A percentile compares a stretch with the other conserved stretches of the same genome.
phyloP scores from a whole-genome alignment of 768 basidiomycete species.

The Tylopilus sp. region DNA sequence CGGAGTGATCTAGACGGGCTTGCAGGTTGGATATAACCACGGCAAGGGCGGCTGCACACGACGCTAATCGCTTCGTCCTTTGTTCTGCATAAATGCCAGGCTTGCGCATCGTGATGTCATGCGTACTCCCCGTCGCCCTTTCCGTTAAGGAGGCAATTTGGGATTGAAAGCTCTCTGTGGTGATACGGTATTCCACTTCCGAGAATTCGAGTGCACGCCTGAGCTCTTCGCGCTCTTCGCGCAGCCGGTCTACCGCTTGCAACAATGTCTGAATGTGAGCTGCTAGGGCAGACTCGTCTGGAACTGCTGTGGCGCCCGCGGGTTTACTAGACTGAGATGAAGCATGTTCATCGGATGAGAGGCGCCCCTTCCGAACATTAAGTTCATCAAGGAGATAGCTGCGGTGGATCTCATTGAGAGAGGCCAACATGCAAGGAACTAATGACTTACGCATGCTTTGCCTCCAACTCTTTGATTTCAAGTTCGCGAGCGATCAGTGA shows the following conservation, averaged over 20 bases:
- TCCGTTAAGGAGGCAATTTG: conserved; percentile 38
- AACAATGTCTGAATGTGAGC: conserved; percentile 54
- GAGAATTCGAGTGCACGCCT: conserved; percentile 65
- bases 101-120: conserved; percentile 10
- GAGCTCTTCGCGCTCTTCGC: conserved; percentile 61
- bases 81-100: conserved; percentile 4
- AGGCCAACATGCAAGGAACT: neutral
- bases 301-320: conserved; percentile 1
- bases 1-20: conserved; percentile 24
- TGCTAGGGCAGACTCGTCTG: conserved; percentile 28
- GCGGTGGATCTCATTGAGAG: neutral
- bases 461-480: conserved; percentile 25
- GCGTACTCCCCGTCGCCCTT: conserved; percentile 23
- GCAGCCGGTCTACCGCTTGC: conserved; percentile 60
- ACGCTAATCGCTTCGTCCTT: conserved; percentile 30
- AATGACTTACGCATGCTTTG: conserved; percentile 25
- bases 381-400: conserved; percentile 25
- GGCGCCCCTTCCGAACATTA: neutral
- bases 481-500: conserved; percentile 20
- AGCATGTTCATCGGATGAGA: neutral
- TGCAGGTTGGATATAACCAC: conserved; percentile 41
- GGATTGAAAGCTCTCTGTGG: conserved; percentile 55
- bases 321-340: neutral
- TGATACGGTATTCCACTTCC: conserved; percentile 62
- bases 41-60: conserved; percentile 34